Evolutionary conservation across 1,139 yeast species (phyloP).

Genomic region (Scheffersomyces illinoinensis): DNA sequence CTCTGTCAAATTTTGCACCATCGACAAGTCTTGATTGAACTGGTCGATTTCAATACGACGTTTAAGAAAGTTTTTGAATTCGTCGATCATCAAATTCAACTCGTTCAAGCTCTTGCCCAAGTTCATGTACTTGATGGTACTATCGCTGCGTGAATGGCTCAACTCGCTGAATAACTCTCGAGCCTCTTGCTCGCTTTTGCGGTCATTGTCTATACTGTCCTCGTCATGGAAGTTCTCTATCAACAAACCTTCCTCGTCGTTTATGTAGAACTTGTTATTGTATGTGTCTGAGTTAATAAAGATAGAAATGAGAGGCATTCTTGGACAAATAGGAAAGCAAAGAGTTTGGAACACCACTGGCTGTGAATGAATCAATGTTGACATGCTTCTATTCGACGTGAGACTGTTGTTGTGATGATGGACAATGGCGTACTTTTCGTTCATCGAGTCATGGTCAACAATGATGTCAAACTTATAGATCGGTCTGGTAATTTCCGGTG

Average conservation of each 20-base stretch:
- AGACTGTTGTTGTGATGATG: conserved; percentile 11
- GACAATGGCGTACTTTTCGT: conserved; percentile 30
- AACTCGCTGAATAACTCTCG: conserved; percentile 5
- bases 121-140: conserved; percentile 19
- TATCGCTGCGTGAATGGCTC: conserved; percentile 3
- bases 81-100: conserved; percentile 57
- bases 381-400: neutral
- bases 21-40: conserved; percentile 20
- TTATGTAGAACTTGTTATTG: conserved; percentile 29
- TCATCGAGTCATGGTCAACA: conserved; percentile 44
- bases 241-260: conserved; percentile 25
- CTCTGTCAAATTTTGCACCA: conserved; percentile 24
- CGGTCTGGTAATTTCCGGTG: conserved; percentile 52
- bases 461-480: conserved; percentile 48
- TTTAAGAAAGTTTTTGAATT: conserved; percentile 58
- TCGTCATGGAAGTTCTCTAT: conserved; percentile 16
- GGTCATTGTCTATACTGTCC: conserved; percentile 25
- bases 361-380: neutral
- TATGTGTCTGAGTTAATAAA: conserved; percentile 33
- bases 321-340: conserved; percentile 22
- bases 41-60: conserved; percentile 38
- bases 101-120: conserved; percentile 70
- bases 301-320: conserved; percentile 38
- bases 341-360: neutral
- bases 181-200: conserved; percentile 12